Evolutionary conservation across 106 monocot genomes (phyloP), one percentile per base, ranked within the genome.

Genomic region (Ottelia alismoides): DNA sequence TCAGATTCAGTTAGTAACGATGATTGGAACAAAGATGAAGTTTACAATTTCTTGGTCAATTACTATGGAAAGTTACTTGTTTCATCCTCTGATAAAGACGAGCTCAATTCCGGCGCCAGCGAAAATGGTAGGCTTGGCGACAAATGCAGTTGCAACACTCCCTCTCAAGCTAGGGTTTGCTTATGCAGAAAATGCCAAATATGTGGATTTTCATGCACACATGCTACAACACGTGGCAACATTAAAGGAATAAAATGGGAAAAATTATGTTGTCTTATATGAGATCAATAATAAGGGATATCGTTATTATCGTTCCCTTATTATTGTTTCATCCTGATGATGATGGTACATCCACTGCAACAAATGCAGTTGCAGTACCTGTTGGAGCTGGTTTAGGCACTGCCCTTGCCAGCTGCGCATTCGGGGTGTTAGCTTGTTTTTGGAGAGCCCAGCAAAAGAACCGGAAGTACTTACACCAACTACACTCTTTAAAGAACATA

Each of bases 401-500:
- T 43, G 85, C 90, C 1, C 47, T 99, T 48, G 98, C 90, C 12
- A 99, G 98, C 70, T 82, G 89, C 25, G 67, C 86, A 11, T 99
- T 99, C 66, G 98, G 98, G 11, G 90, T 77, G 12, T 51, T 99
- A 18, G 98, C 98, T 9, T 99, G 80, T 61, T 99, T 86, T 43
- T 99, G 98, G 98, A 74, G 98, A 59, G 68, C 77, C 0, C 90
- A 80, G 22, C 98, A 99, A 60, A 99, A 99, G 90, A 99, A 86
- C 24, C 79, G 98, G 79, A 99, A 99, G 90, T 99, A 99, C 69
- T 79, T 72, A 74, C 74, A 79, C 81, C 88, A 88, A 73, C 78
- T 76, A 68, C 74, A 70, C 68, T 80, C 85, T 86, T 91, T 99
- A 83, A 99, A 99, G 84, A 89, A 79, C 74, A 82, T 90, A 71